Evolutionary conservation across 1,139 yeast genomes (phyloP), one percentile per base, ranked within the genome.

Genomic region (Yamadazyma spencermartinsiae): DNA sequence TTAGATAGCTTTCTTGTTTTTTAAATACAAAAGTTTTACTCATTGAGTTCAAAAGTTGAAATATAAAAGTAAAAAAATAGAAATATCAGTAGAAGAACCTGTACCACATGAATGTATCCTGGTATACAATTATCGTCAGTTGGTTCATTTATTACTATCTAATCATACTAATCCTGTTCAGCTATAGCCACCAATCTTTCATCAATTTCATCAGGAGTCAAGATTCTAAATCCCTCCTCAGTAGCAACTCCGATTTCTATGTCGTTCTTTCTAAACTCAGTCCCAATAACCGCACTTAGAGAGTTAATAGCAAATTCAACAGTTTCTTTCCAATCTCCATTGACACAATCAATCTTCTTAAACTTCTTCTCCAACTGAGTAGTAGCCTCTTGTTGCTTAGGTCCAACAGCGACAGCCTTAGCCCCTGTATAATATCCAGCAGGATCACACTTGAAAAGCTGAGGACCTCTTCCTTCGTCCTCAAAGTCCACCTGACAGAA

Each of bases 391-490:
- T 90, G 97, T 65, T 89, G 98, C 65, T 92, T 92, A 39, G 97
- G 97, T 2, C 98, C 98, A 1, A 97, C 86, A 16, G 98, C 82
- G 20, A 90, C 86, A 1, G 98, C 98, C 65, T 86, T 86, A 49
- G 86, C 87, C 27, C 96, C 94, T 37, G 88, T 84, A 60, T 74
- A 92, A 66, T 92, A 92, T 4, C 98, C 98, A 9, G 98, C 98
- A 19, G 98, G 98, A 63, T 92, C 98, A 51, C 95, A 84, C 68
- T 92, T 92, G 70, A 78, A 88, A 46, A 92, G 74, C 55, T 82
- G 80, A n/a, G 98, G 96, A 0, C 98, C 98, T 44, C 71, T 63
- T 59, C 83, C 92, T 56, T 86, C 96, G 61, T 90, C 98, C 40
- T 68, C 74, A 36, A 61, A 58, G 42, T 70, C 76, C 42, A 85